These are phyloP conservation scores for Parvularia atlantis DNA, from an alignment of 78 protist species.

Conservation along the genomic window DNA sequence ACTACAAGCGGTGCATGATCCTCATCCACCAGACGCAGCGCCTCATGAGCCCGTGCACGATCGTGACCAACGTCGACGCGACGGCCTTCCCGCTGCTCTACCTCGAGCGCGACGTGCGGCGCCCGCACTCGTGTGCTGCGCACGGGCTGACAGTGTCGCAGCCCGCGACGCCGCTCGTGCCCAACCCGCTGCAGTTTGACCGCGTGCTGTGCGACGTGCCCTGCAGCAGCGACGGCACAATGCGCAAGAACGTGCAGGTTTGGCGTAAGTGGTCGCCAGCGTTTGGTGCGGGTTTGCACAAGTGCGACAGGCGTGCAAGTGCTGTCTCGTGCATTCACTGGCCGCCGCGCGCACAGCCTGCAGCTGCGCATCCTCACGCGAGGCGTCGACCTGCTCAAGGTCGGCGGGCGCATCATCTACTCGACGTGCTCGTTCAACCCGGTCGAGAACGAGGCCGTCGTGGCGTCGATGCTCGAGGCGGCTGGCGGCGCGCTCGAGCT, in stretches of 20 bases:
- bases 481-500: slow-evolving; percentile 22
- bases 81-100: slow-evolving; percentile 32
- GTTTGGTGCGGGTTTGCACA: slow-evolving; percentile 38
- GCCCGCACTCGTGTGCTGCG: not conserved
- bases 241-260: slow-evolving; percentile 77
- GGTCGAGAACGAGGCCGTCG: slow-evolving; percentile 95
- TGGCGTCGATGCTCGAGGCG: slow-evolving; percentile 58
- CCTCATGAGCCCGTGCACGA: slow-evolving; percentile 42
- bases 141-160: not conserved
- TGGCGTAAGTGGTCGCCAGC: slow-evolving; percentile 72
- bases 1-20: slow-evolving; percentile 74
- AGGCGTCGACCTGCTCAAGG: slow-evolving; percentile 53
- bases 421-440: slow-evolving; percentile 97
- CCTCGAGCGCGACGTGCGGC: not conserved
- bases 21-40: slow-evolving; percentile 74
- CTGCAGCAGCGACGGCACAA: slow-evolving; percentile 96
- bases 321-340: not conserved
- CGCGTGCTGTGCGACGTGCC: slow-evolving; percentile 92
- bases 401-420: slow-evolving; percentile 91
- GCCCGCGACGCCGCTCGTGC: too few relatives aligned
- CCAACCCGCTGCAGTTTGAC: slow-evolving; percentile 53
- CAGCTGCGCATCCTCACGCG: slow-evolving; percentile 77
- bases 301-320: not conserved
- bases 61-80: slow-evolving; percentile 80
- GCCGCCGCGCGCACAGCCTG: slow-evolving; percentile 27